Conservation (phyloP, 495 filamentous ascomycete species). For the Oidiodendron maius region DNA sequence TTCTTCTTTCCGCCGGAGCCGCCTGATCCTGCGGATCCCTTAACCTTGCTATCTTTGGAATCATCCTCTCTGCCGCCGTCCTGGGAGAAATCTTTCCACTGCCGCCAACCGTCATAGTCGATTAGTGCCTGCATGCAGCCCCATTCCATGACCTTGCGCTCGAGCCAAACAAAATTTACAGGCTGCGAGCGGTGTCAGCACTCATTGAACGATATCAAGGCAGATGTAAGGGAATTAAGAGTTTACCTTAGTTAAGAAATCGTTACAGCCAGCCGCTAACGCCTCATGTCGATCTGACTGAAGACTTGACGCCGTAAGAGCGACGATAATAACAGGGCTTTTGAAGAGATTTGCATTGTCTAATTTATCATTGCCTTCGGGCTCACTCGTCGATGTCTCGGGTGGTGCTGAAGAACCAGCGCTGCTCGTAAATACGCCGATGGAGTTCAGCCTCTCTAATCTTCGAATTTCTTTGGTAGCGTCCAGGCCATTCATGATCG, state of each 20-base stretch:
- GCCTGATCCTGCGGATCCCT: neutral
- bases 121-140: slow-evolving; percentile 99
- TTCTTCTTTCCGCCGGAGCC: too few species aligned
- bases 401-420: slow-evolving; percentile 33
- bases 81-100: slow-evolving; percentile 79
- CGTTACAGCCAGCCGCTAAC: slow-evolving; percentile 92
- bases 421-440: slow-evolving; percentile 69
- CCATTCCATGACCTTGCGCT: slow-evolving; percentile 98
- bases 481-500: slow-evolving; percentile 93
- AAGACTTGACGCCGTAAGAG: slow-evolving; percentile 85
- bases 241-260: slow-evolving; percentile 94
- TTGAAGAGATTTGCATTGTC: slow-evolving; percentile 74
- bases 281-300: slow-evolving; percentile 95
- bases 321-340: slow-evolving; percentile 95
- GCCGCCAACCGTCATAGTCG: slow-evolving; percentile 96
- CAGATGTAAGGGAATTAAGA: neutral
- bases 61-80: neutral
- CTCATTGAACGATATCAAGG: slow-evolving; percentile 9
- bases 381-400: slow-evolving; percentile 28
- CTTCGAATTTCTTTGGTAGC: slow-evolving; percentile 95
- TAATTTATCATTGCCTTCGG: slow-evolving; percentile 58
- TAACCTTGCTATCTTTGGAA: neutral
- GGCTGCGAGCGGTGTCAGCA: slow-evolving; percentile 48
- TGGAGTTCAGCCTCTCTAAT: slow-evolving; percentile 80
- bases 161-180: slow-evolving; percentile 95